Evolutionary conservation across 176 grass and related monocot genomes (phyloP), one percentile per base, ranked within the genome.

Genomic region (Saccharum officinarum): DNA sequence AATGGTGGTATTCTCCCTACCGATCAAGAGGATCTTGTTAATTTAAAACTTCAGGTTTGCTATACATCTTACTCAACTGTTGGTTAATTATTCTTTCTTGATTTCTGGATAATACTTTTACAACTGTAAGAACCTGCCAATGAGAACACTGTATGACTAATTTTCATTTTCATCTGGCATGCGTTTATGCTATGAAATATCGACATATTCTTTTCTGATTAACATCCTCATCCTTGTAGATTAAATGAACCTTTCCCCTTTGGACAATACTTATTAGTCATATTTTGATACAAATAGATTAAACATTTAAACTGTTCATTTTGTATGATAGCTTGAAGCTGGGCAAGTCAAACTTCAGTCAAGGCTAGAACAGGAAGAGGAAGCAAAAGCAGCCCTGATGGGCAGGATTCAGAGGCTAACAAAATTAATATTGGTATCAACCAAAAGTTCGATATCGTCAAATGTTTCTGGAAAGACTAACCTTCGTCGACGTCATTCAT

Each of bases 321-420:
- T 23, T 84, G 39, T 67, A 41, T 62, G 61, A 61, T 55, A 98
- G 95, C 88, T 98, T 90, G 95, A 98, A 88, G 97, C 93, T 81
- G 97, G 94, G 49, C 97, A 99, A 89, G 97, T 99, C 74, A 94
- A 99, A 89, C 87, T 99, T 15, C 97, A 94, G 40, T 99, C 97
- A 41, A 99, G 97, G 84, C 46, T 99, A 82, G 97, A 99, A 84
- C 88, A 99, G 86, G 97, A 99, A 86, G 97, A 99, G 73, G 97
- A 99, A 87, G 97, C 97, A 91, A 99, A 99, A 96, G 90, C 94
- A 76, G 97, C 97, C 78, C 75, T 99, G 69, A 96, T 99, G 97
- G 88, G 93, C 89, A 85, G 94, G 71, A 99, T 99, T 89, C 97
- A 99, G 73, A 89, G 97, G 33, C 77, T 99, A 84, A 99, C 97